A percentile compares a stretch with the other conserved stretches of the same genome.
Evolutionary conservation across 208 protist species (phyloP).

Genomic region (Leishmania martiniquensis): DNA sequence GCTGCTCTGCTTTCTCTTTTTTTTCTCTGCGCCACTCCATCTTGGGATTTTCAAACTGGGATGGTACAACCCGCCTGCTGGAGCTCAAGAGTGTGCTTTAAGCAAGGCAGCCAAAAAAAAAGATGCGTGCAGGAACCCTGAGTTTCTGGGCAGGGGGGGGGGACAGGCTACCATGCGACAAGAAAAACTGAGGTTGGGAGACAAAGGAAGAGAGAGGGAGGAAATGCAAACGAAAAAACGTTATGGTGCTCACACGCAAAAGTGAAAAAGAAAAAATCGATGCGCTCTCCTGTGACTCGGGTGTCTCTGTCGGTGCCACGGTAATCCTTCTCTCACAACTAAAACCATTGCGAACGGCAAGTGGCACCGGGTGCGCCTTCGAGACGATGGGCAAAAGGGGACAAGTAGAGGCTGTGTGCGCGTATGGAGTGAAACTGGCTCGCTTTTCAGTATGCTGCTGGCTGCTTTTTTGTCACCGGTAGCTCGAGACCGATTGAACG

Average conservation of each 20-base stretch:
- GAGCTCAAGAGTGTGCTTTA: neutral
- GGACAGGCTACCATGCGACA: no score
- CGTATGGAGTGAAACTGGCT: neutral
- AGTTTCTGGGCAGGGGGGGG: no score
- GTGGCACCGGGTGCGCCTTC: neutral
- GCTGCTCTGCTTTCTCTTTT: neutral
- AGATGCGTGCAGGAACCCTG: no score
- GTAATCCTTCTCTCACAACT: no score
- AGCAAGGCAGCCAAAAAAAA: neutral
- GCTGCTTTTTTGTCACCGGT: neutral
- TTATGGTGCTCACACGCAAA: no score
- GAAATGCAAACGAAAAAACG: no score
- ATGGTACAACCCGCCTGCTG: neutral
- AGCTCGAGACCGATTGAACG: neutral
- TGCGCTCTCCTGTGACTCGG: no score
- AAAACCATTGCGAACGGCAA: neutral
- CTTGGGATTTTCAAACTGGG: neutral
- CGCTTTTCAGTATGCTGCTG: neutral
- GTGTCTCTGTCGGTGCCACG: no score
- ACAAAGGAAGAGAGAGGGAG: no score
- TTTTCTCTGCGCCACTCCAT: neutral
- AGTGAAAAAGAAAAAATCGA: no score
- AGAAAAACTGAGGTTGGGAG: no score
- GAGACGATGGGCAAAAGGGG: neutral
- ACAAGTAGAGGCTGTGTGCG: neutral